Base-by-base conservation (phyloP, 345 rosid species). In the Boechera divaricarpa region DNA sequence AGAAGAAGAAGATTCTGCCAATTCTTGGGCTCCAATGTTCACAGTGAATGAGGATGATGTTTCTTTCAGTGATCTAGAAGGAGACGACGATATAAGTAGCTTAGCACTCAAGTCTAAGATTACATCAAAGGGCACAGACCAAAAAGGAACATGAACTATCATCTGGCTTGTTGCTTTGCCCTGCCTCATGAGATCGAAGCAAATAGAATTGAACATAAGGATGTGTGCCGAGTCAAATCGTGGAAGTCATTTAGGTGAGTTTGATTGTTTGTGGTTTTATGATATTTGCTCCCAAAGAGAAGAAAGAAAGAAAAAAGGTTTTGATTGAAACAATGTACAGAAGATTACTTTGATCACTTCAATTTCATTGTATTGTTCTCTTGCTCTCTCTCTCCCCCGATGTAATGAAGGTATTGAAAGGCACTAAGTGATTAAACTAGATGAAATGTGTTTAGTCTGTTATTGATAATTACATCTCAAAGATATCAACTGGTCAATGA, bases 21-120 rank as follows among this genome's bases (percentile, higher is more conserved):
- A 77, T 58, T 48, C 80, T 76, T 85, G 85, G 74, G 79, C 87
- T 47, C 63, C 87, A 6, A 70, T 79, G 63, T 87, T 69, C 29
- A 69, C 88, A 39, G 96, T 64, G 67, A 89, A 92, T 72, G 98
- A 91, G 1, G 98, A 93, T 70, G 99, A 93, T 65, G 94, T 93
- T n/a, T 92, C 98, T 4, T 95, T 93, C 70, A 93, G 99, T 79
- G 99, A 95, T 83, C 94, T 95, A 0, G 98, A 95, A 86, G 97
- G 92, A 2, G 98, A 93, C 49, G 97, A 91, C 54, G 94, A 80
- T 64, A 74, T 80, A 57, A 75, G 82, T 51, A 55, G 79, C 76
- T 53, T 80, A 69, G 79, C 82, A 7, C 79, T 80, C 67, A 80
- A 80, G 67, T 80, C 79, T 63, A 79, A 73, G 56, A 36, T 0